Evolutionary conservation across 2,329 filamentous ascomycete species (phyloP).

Genomic region (Aquanectria penicillioides): DNA sequence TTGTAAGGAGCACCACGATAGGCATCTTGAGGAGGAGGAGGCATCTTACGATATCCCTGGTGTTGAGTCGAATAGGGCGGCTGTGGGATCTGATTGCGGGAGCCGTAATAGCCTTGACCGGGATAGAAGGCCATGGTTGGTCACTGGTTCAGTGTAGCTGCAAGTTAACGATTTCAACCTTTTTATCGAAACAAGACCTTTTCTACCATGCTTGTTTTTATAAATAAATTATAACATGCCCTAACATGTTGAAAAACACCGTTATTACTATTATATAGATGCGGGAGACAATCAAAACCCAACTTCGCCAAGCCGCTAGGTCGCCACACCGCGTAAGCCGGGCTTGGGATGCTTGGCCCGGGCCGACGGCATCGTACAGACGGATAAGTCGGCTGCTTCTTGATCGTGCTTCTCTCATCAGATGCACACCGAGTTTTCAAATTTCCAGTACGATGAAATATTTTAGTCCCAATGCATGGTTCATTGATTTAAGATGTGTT

Average conservation of each 20-base stretch:
- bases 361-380: too few species aligned
- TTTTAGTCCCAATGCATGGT: too few species aligned
- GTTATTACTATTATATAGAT: not conserved
- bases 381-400: not conserved
- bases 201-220: not conserved
- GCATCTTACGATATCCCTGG: not conserved
- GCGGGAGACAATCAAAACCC: not conserved
- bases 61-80: not conserved
- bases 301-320: not conserved
- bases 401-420: too few species aligned
- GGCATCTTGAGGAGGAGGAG: not conserved
- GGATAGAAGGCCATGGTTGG: conserved; percentile 52
- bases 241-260: not conserved
- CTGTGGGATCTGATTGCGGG: conserved; percentile 13
- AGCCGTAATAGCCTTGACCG: conserved; percentile 52
- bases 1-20: conserved; percentile 23
- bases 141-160: too few species aligned
- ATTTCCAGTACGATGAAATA: too few species aligned
- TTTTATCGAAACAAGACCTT: not conserved
- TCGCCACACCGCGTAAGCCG: conserved; percentile 1
- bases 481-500: too few species aligned
- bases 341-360: too few species aligned
- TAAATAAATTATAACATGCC: not conserved
- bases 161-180: too few species aligned
- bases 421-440: too few species aligned